These are phyloP conservation scores for Mycena filopes DNA, from an alignment of 768 basidiomycete genomes.

Conservation along the genomic window DNA sequence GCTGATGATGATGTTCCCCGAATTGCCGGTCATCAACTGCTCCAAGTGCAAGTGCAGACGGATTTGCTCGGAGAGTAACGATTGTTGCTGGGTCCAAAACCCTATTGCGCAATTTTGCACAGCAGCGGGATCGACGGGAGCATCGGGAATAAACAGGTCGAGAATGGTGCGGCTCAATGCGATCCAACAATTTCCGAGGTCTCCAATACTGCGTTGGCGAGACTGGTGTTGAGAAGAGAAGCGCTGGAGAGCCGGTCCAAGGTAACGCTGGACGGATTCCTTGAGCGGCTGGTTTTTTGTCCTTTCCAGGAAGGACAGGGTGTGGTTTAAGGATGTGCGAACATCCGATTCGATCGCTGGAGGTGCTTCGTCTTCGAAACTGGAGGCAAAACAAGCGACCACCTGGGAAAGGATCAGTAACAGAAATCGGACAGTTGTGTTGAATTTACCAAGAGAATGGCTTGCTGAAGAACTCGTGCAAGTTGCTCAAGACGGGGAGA, in stretches of 20 bases:
- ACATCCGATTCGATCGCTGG: constrained; percentile 30
- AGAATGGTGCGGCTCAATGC: constrained; percentile 68
- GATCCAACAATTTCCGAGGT: constrained; percentile 62
- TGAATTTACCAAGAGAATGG: constrained; percentile 52
- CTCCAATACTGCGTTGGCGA: constrained; percentile 29
- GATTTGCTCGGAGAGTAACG: constrained; percentile 58
- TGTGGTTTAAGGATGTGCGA: constrained; percentile 34
- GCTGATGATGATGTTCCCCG: constrained; percentile 56
- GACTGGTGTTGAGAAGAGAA: constrained; percentile 23
- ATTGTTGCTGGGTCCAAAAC: constrained; percentile 56
- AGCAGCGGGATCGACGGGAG: constrained; percentile 88
- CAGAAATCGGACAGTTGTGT: not conserved
- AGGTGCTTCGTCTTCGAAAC: constrained; percentile 45
- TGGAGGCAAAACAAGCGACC: constrained; percentile 54
- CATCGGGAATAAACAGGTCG: constrained; percentile 81
- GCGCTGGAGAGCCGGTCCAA: constrained; percentile 40
- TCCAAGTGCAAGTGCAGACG: constrained; percentile 68
- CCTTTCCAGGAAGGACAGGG: constrained; percentile 45
- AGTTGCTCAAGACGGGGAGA: constrained; percentile 56
- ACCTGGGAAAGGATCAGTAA: constrained; percentile 45
- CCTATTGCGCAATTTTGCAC: constrained; percentile 59
- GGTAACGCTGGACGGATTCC: constrained; percentile 43
- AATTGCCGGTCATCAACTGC: constrained; percentile 63
- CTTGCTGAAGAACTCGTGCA: constrained; percentile 50
- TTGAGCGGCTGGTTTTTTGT: constrained; percentile 48